Evolutionary conservation across 148 eudicot species (phyloP).

Genomic region (Vaccinium vitisidaea): DNA sequence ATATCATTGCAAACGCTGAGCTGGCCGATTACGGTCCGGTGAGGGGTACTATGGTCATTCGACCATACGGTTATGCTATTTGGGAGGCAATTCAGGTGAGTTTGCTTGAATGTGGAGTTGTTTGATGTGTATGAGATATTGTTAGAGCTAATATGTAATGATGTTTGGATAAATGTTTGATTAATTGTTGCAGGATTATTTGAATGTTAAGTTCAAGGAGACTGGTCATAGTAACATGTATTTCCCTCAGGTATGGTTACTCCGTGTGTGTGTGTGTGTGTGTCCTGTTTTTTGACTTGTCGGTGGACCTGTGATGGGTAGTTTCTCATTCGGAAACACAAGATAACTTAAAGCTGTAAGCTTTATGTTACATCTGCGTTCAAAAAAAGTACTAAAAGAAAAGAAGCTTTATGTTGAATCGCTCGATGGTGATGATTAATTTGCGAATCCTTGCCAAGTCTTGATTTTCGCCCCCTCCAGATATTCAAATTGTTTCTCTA

Average conservation of each 20-base stretch:
- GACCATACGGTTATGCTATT: constrained; percentile 97
- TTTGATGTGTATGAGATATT: background rate
- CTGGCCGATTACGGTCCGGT: constrained; percentile 98
- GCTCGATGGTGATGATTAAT: background rate
- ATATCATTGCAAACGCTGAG: constrained; percentile 76
- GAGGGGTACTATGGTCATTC: constrained; percentile 95
- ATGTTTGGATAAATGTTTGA: background rate
- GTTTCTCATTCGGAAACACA: background rate
- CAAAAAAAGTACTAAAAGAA: too few species aligned
- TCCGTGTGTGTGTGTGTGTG: background rate
- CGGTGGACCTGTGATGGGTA: background rate
- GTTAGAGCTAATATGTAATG: background rate
- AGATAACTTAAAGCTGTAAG: background rate
- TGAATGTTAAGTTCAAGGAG: constrained; percentile 93
- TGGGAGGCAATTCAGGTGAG: constrained; percentile 95
- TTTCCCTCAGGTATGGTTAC: constrained; percentile 76
- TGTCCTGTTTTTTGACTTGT: background rate
- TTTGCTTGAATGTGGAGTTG: background rate
- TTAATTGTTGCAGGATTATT: constrained; percentile 58
- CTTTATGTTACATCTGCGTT: background rate
- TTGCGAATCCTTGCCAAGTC: background rate
- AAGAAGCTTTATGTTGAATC: background rate
- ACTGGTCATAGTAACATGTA: constrained; percentile 98
- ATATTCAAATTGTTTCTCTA: background rate
- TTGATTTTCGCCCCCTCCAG: background rate